Conservation (phyloP, 768 basidiomycete species). For the Strobilomyces echinocephalus region DNA sequence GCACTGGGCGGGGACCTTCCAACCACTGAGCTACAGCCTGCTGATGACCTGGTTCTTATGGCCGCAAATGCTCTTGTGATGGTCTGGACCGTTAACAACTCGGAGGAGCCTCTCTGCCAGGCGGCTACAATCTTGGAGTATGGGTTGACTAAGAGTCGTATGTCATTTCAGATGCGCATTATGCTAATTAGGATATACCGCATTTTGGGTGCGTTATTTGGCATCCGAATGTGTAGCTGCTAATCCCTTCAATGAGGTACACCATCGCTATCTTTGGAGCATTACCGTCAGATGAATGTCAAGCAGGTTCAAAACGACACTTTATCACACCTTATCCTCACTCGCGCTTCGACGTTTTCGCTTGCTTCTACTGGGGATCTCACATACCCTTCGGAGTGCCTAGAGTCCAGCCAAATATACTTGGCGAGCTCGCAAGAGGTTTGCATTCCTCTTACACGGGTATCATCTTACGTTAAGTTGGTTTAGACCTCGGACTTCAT, state of each 20-base stretch:
- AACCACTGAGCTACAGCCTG: constrained; percentile 77
- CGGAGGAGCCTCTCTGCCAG: constrained; percentile 56
- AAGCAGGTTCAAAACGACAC: constrained; percentile 91
- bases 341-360: constrained; percentile 76
- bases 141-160: constrained; percentile 65
- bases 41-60: constrained; percentile 78
- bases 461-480: constrained; percentile 4
- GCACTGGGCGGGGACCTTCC: constrained; percentile 62
- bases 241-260: constrained; percentile 48
- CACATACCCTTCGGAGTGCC: constrained; percentile 67
- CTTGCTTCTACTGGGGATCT: constrained; percentile 71
- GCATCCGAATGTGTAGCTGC: neutral
- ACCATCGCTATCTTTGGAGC: constrained; percentile 66
- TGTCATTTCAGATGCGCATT: constrained; percentile 74
- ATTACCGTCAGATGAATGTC: constrained; percentile 71
- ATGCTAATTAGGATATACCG: constrained; percentile 80
- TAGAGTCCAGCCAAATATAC: constrained; percentile 80
- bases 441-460: constrained; percentile 9
- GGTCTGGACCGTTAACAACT: constrained; percentile 53
- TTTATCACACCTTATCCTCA: constrained; percentile 75
- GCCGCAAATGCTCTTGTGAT: constrained; percentile 64
- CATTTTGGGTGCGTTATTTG: constrained; percentile 53
- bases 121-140: constrained; percentile 69
- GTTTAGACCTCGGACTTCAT: constrained; percentile 73
- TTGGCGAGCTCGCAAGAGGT: constrained; percentile 77